These are phyloP conservation scores for Pleurotus tuoliensis DNA, from an alignment of 768 basidiomycete species.

Conservation along the genomic window DNA sequence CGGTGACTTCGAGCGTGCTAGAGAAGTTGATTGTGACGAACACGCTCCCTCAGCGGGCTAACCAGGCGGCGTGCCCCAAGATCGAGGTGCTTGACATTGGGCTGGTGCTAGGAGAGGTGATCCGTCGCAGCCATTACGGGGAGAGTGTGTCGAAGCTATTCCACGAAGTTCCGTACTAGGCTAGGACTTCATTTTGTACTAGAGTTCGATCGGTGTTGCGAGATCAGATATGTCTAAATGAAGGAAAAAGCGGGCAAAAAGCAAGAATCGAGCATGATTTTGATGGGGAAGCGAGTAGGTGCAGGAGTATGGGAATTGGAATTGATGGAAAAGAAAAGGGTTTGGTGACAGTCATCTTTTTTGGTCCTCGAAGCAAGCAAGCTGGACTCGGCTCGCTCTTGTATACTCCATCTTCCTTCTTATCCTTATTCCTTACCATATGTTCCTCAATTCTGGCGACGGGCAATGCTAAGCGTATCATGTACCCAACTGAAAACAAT, in stretches of 20 bases:
- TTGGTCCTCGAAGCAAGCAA: constrained; percentile 10
- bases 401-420: constrained; percentile 6
- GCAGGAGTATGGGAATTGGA: constrained; percentile 6
- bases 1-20: constrained; percentile 68
- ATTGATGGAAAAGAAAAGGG: constrained; percentile 11
- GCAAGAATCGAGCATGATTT: neutral
- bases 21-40: constrained; percentile 98
- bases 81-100: constrained; percentile 95
- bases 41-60: constrained; percentile 86
- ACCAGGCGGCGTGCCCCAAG: constrained; percentile 67
- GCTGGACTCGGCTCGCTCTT: constrained; percentile 9
- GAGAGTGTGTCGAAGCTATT: constrained; percentile 89
- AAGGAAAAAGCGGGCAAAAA: neutral
- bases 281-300: constrained; percentile 6
- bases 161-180: constrained; percentile 84
- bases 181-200: neutral
- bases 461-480: constrained; percentile 60
- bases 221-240: constrained; percentile 10
- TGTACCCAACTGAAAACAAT: constrained; percentile 48
- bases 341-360: constrained; percentile 9
- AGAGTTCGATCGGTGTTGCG: neutral
- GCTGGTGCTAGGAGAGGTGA: constrained; percentile 92
- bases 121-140: constrained; percentile 95
- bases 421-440: constrained; percentile 18
- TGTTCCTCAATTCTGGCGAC: constrained; percentile 24